These are phyloP conservation scores for Curvularia lunata DNA, from an alignment of 2,329 filamentous ascomycete genomes.

Conservation along the genomic window DNA sequence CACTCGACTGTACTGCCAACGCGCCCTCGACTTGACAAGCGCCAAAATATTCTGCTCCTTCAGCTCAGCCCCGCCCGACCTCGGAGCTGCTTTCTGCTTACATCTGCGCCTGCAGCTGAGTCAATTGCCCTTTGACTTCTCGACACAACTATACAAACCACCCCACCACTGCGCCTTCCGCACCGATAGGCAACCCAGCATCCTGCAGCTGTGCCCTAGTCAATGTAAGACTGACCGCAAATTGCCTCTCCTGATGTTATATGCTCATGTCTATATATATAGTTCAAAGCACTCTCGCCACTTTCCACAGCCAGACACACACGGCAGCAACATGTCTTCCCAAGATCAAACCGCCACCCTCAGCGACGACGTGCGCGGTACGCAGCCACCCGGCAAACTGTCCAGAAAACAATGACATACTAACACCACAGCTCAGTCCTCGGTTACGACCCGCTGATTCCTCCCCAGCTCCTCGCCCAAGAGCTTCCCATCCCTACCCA, in stretches of 20 bases:
- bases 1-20: constrained; percentile 13
- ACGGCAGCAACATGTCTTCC: constrained; percentile 36
- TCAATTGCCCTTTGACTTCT: constrained; percentile 1
- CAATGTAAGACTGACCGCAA: constrained; percentile 12
- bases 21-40: background rate
- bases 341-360: constrained; percentile 37
- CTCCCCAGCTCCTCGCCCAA: constrained; percentile 82
- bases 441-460: constrained; percentile 92
- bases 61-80: constrained; percentile 3
- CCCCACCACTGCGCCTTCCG: constrained; percentile 3
- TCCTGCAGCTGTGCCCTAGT: constrained; percentile 3
- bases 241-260: constrained; percentile 1
- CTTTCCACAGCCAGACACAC: constrained; percentile 19
- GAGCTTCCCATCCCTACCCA: constrained; percentile 74
- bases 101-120: background rate
- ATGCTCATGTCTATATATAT: constrained; percentile 25
- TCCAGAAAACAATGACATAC: constrained; percentile 16
- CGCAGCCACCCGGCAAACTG: background rate
- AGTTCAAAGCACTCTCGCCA: constrained; percentile 18
- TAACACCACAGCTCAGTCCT: constrained; percentile 66
- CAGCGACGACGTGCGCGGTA: constrained; percentile 62
- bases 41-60: background rate
- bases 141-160: constrained; percentile 9
- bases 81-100: constrained; percentile 7
- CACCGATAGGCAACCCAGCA: too few relatives aligned